Evolutionary conservation across 805 yeast species (phyloP), one percentile per base, ranked within the genome.

Genomic region (Zygoascus bituminiphila): DNA sequence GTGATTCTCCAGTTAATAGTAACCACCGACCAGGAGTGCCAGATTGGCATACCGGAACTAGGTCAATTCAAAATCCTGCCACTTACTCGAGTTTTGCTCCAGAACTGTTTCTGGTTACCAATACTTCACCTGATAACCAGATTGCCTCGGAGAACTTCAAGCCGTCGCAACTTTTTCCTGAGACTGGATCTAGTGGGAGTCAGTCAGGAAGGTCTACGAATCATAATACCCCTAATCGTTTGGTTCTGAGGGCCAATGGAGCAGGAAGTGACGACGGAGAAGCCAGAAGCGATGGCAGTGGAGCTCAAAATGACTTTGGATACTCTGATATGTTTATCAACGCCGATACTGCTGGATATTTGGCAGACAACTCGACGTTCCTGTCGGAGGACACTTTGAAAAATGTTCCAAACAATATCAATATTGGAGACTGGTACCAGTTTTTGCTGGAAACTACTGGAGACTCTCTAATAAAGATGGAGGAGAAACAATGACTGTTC

Each of bases 101-200:
- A 2, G 67, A 64, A 22, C 54, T 64, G 35, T 59, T 50, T 45
- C 51, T 65, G 29, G 64, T 64, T 21, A 63, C 67, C 14, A 58
- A 57, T 37, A 52, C 66, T 12, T 54, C 63, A 7, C 60, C 59
- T 8, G 42, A 51, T 8, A 48, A 62, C 5, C 57, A 58, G 44
- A 44, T 53, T 12, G 73, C 74, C 56, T 66, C 70, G 47, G 78
- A 74, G 46, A 74, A 74, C 52, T 77, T 77, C 62, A 78, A 77
- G 58, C 81, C 81, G 15, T 70, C 78, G 14, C 81, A 76, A 52
- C 68, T 77, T 53, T 77, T 77, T 54, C 81, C 81, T 4, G 57
- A 70, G 22, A 35, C 38, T 55, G 54, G 26, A 19, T 31, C 50
- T 25, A 44, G 24, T 22, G 42, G 40, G 2, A 25, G 33, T 15